Conservation (phyloP, 371 early-diverging fungal genomes). For the Mortierella sp. region DNA sequence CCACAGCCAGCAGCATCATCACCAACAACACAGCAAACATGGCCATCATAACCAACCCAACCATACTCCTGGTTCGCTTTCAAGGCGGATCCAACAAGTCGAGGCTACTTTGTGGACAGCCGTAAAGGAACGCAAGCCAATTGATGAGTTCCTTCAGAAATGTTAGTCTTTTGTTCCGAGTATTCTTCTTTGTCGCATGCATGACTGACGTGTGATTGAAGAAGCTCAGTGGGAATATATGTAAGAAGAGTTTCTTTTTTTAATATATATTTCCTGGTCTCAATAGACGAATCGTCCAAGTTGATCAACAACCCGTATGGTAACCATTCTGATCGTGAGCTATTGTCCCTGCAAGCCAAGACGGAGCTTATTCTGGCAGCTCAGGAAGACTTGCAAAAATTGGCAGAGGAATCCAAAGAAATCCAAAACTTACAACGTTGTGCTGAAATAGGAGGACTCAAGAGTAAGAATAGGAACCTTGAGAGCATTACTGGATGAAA, state of each 20-base stretch:
- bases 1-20: constrained; percentile 5
- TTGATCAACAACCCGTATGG: constrained; percentile 60
- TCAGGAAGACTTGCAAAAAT: constrained; percentile 64
- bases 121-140: constrained; percentile 55
- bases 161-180: constrained; percentile 53
- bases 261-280: not conserved
- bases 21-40: not conserved
- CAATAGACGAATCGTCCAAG: constrained; percentile 61
- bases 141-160: constrained; percentile 67
- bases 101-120: constrained; percentile 34
- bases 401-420: constrained; percentile 67
- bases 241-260: not conserved
- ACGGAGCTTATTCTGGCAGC: constrained; percentile 67
- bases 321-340: constrained; percentile 64
- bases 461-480: constrained; percentile 44
- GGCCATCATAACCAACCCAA: constrained; percentile 10
- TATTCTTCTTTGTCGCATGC: not conserved
- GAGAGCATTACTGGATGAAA: not conserved
- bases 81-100: constrained; percentile 43
- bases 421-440: constrained; percentile 67
- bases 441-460: constrained; percentile 61
- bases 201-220: not conserved
- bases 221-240: not conserved
- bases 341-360: constrained; percentile 67
- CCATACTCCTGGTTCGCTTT: constrained; percentile 41